Evolutionary conservation across 2,329 filamentous ascomycete genomes (phyloP).

Genomic region (Chaetomium sp.): DNA sequence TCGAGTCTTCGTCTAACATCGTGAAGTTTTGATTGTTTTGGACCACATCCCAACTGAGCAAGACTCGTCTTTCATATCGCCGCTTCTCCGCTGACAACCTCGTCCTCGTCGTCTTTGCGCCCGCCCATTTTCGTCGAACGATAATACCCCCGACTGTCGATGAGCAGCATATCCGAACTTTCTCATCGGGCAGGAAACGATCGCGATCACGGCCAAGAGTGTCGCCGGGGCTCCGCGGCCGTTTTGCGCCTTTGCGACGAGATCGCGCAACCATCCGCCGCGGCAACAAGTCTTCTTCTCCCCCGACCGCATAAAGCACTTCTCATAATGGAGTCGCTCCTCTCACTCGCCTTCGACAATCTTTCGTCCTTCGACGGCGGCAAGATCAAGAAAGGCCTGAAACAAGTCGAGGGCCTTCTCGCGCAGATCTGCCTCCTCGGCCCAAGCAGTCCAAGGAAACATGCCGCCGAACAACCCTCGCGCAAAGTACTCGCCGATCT

Average conservation of each 20-base stretch:
- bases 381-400: slow-evolving; percentile 90
- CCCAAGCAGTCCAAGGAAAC: slow-evolving; percentile 39
- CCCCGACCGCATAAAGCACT: neutral
- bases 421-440: slow-evolving; percentile 88
- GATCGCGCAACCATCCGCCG: neutral
- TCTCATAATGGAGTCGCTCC: slow-evolving; percentile 77
- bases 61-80: neutral
- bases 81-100: slow-evolving; percentile 5
- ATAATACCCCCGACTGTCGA: neutral
- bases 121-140: neutral
- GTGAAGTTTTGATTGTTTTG: neutral
- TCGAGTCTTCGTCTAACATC: neutral
- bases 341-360: slow-evolving; percentile 94
- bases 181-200: neutral
- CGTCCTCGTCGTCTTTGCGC: slow-evolving; percentile 11
- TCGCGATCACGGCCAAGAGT: neutral
- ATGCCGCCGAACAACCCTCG: slow-evolving; percentile 40
- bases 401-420: slow-evolving; percentile 90
- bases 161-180: neutral
- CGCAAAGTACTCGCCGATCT: slow-evolving; percentile 70
- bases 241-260: neutral
- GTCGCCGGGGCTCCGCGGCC: slow-evolving; percentile 7
- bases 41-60: neutral
- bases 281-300: neutral
- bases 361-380: slow-evolving; percentile 86